These are phyloP conservation scores for Malassezia yamatoensis DNA, from an alignment of 1,284 basidiomycete genomes.

Conservation along the genomic window DNA sequence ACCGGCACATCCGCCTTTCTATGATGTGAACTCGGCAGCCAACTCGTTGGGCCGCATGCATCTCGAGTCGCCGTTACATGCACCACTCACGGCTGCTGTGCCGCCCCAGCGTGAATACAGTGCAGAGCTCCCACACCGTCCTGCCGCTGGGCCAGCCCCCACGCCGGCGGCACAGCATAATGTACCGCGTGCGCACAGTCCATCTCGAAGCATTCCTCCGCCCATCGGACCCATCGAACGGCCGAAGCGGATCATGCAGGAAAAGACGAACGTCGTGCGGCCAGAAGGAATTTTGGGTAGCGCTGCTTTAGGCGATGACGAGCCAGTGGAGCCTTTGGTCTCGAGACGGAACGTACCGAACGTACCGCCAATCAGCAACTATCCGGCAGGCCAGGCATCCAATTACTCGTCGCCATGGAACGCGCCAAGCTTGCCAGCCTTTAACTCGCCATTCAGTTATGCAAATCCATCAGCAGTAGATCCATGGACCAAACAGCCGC, in stretches of 20 bases:
- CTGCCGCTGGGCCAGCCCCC: background rate
- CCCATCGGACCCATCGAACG: constrained; percentile 45
- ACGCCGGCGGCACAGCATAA: background rate
- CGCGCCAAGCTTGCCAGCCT: constrained; percentile 15
- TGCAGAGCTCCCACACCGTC: background rate
- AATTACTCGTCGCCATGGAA: constrained; percentile 8
- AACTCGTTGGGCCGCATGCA: constrained; percentile 6
- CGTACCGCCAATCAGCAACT: constrained; percentile 28
- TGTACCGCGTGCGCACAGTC: background rate
- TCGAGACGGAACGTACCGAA: constrained; percentile 24
- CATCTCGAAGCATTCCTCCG: constrained; percentile 18
- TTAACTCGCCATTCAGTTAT: constrained; percentile 26
- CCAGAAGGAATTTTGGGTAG: constrained; percentile 44
- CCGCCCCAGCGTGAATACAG: background rate
- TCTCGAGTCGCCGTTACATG: constrained; percentile 1
- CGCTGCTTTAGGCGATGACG: constrained; percentile 45
- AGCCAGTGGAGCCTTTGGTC: constrained; percentile 40
- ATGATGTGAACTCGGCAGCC: constrained; percentile 3
- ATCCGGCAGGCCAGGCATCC: background rate
- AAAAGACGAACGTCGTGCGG: constrained; percentile 6
- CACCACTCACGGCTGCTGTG: background rate
- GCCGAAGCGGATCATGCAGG: constrained; percentile 27
- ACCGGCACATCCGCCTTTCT: constrained; percentile 2
- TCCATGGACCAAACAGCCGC: constrained; percentile 5
- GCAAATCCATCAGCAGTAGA: background rate